Evolutionary conservation across 2,329 filamentous ascomycete species (phyloP), one percentile per base, ranked within the genome.

Genomic region (Paramyrothecium roridum): DNA sequence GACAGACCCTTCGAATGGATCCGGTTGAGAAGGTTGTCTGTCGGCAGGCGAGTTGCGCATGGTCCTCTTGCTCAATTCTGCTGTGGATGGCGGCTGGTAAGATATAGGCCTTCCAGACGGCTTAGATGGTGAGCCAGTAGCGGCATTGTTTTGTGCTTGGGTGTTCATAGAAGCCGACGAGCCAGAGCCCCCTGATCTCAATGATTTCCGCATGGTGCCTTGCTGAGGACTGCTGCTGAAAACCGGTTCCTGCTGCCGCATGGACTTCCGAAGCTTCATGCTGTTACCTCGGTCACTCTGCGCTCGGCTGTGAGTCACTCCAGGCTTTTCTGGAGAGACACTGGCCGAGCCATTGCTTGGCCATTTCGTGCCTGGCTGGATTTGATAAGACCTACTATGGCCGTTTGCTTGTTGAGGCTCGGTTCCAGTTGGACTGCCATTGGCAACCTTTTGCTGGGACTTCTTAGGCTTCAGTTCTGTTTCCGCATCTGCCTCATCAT

Each of bases 261-360:
- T 72, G 2, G 80, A 80, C 56, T 75, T 77, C 43, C 76, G 77
- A 54, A 85, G 72, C 57, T 66, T 70, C n/a, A 56, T 53, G 8
- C 52, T 56, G 2, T 55, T 55, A 2, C 37, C 50, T 22, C 48
- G 26, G 20, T 54, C 49, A 16, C 50, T 45, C 37, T 54, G 56
- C 23, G 21, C 48, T 17, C 26, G 48, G 22, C 7, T 30, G 6
- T 30, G 26, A 6, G 26, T 30, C 26, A 10, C 26, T 10, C 10
- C 26, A 10, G 26, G 6, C 26, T 16, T 50, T 26, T 30, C 23
- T 30, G 21, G 11, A 16, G 23, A 30, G 20, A 11, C 48, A 17
- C 22, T 30, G 48, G 22, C 10, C 33, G 26, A 20, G 8, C 60
- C 59, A 13, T 63, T 58, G 12, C 57, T 56, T 19, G 64, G 43